Percentiles rank a stretch among this genome's conserved stretches.
Evolutionary conservation across 164 flowering plant species (phyloP).

Genomic region (Malania oleifera): DNA sequence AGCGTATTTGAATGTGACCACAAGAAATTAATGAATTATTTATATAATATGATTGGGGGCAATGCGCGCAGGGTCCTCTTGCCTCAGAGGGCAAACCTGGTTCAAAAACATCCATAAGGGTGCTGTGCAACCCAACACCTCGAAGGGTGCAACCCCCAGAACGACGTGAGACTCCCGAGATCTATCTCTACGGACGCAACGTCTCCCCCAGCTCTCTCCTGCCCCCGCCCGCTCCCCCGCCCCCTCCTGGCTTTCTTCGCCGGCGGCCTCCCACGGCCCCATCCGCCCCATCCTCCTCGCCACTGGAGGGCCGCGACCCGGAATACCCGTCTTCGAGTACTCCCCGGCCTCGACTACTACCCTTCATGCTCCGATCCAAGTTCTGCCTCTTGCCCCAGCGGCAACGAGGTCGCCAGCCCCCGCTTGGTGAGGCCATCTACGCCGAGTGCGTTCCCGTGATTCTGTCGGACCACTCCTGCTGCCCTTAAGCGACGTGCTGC

Average conservation of each 20-base stretch:
- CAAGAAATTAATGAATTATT: not conserved
- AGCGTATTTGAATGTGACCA: not conserved
- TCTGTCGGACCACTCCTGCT: slow-evolving; percentile 45
- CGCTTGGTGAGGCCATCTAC: slow-evolving; percentile 59
- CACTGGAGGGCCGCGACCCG: slow-evolving; percentile 53
- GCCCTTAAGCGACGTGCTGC: slow-evolving; percentile 73
- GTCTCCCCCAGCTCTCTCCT: slow-evolving; percentile 25
- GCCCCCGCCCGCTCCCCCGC: slow-evolving; percentile 27
- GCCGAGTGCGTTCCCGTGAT: slow-evolving; percentile 75
- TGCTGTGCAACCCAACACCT: slow-evolving; percentile 74
- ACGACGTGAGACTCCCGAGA: slow-evolving; percentile 68
- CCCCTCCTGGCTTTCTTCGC: slow-evolving; percentile 71
- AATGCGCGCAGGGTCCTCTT: slow-evolving; percentile 47
- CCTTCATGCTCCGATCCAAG: slow-evolving; percentile 46
- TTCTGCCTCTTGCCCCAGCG: slow-evolving; percentile 85
- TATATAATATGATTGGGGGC: not conserved
- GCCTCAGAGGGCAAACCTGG: slow-evolving; percentile 35
- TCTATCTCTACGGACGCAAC: slow-evolving; percentile 36
- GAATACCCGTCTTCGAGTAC: slow-evolving; percentile 55
- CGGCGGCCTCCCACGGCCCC: slow-evolving; percentile 69
- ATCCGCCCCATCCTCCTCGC: slow-evolving; percentile 48
- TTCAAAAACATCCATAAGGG: slow-evolving; percentile 67
- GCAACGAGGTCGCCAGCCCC: slow-evolving; percentile 84
- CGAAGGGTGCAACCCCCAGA: slow-evolving; percentile 69
- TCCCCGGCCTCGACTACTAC: slow-evolving; percentile 45